Evolutionary conservation across 2,329 filamentous ascomycete genomes (phyloP).

Genomic region (Pseudocercospora cruenta): DNA sequence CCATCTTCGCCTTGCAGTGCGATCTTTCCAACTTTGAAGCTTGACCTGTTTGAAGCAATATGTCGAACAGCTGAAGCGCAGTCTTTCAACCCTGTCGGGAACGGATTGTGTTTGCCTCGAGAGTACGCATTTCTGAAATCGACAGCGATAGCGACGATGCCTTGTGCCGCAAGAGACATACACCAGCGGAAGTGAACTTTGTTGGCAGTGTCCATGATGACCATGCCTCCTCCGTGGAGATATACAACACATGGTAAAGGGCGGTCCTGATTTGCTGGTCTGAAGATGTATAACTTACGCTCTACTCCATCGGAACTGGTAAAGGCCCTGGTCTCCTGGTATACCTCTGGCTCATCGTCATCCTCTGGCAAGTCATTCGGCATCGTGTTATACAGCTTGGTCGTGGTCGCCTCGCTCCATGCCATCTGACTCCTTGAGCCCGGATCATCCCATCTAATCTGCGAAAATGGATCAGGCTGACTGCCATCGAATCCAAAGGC

Average conservation of each 20-base stretch:
- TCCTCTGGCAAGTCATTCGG: constrained; percentile 61
- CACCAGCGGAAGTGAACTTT: constrained; percentile 34
- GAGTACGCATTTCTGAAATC: constrained; percentile 40
- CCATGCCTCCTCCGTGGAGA: constrained; percentile 39
- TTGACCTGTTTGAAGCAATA: constrained; percentile 27
- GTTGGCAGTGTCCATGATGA: constrained; percentile 26
- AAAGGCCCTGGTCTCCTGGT: constrained; percentile 24
- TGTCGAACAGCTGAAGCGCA: constrained; percentile 34
- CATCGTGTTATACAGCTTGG: constrained; percentile 74
- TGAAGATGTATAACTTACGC: constrained; percentile 30
- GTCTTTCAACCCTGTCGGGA: constrained; percentile 38
- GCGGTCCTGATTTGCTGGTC: constrained; percentile 16
- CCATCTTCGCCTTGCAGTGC: constrained; percentile 38
- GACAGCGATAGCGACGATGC: constrained; percentile 33
- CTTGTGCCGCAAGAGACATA: constrained; percentile 31
- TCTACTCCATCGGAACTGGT: constrained; percentile 30
- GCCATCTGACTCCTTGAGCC: constrained; percentile 25
- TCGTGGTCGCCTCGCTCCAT: constrained; percentile 20
- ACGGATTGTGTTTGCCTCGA: constrained; percentile 30
- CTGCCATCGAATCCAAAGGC: constrained; percentile 29
- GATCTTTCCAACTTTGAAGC: constrained; percentile 34
- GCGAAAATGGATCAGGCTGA: constrained; percentile 24
- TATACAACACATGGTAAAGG: constrained; percentile 34
- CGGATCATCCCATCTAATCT: constrained; percentile 24
- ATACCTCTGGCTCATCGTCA: constrained; percentile 24